phyloP scores from a whole-genome alignment of 2,329 filamentous ascomycete species.

The Cercospora janseana region DNA sequence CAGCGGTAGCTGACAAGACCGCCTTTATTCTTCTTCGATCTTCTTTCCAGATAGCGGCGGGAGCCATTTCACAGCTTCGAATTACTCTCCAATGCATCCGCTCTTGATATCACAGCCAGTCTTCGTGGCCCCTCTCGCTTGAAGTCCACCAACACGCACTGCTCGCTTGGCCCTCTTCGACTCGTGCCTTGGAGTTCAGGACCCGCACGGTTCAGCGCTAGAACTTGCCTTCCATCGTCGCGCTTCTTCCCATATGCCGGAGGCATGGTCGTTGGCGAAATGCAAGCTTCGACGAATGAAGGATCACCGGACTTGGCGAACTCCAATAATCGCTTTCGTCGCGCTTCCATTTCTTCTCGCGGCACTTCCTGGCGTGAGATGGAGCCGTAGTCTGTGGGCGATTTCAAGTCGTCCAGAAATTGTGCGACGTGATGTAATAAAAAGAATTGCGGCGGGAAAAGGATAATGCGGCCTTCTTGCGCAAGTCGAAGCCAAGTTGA shows the following conservation, averaged over 20 bases:
- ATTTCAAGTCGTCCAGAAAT: slow-evolving; percentile 31
- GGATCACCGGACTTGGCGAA: slow-evolving; percentile 47
- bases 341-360: slow-evolving; percentile 45
- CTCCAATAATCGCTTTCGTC: slow-evolving; percentile 54
- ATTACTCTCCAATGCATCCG: slow-evolving; percentile 38
- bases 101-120: slow-evolving; percentile 50
- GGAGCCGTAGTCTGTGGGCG: slow-evolving; percentile 35
- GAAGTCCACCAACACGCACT: slow-evolving; percentile 58
- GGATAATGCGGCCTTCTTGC: slow-evolving; percentile 64
- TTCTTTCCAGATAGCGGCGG: neutral
- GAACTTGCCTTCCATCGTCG: slow-evolving; percentile 52
- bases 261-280: slow-evolving; percentile 42
- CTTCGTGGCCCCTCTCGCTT: slow-evolving; percentile 56
- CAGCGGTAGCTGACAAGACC: neutral
- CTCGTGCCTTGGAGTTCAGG: slow-evolving; percentile 48
- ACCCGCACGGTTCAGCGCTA: slow-evolving; percentile 56
- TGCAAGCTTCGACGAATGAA: slow-evolving; percentile 47
- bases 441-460: slow-evolving; percentile 89
- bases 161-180: slow-evolving; percentile 53
- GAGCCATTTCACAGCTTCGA: slow-evolving; percentile 8
- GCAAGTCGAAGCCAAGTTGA: slow-evolving; percentile 67
- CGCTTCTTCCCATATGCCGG: slow-evolving; percentile 39
- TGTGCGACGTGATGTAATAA: slow-evolving; percentile 56
- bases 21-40: no score
- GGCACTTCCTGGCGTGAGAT: slow-evolving; percentile 29